Base-by-base conservation (phyloP, 1,284 basidiomycete genomes). In the Thecaphora thlaspeos region DNA sequence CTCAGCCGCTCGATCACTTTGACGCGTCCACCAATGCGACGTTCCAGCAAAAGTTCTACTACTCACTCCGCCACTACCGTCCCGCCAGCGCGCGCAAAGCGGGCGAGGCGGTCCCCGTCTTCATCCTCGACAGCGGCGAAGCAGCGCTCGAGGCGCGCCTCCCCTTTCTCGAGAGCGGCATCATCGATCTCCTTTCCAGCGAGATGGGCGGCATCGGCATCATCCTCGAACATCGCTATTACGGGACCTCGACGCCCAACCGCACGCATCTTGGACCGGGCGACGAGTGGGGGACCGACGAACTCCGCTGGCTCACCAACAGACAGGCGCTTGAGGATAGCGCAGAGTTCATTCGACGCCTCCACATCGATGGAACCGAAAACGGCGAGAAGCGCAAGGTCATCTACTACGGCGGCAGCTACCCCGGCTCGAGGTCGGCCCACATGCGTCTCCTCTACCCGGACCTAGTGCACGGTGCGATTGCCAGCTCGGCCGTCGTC, bases 361-460 rank as follows among this genome's bases (percentile, higher is more conserved):
- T 95, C 73, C 83, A 86, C 64, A 87, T 93, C 51, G 78, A 79
- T 1, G 87, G 87, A 0, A 84, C 93, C 23, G 80, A 85, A 4
- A 84, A 88, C 54, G 83, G 87, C 59, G 64, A 64, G 39, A 53
- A 65, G 30, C 48, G 66, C 32, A 69, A 60, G 44, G 94, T 92
- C 88, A 90, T 97, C 61, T 94, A 94, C 79, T 95, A 95, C 70
- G 93, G 94, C 24, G 67, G 72, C n/a, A 72, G 68, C 0, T 93
- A 97, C 73, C 91, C 93, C 7, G 94, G 94, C 45, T 93, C 91
- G 4, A 86, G 93, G 17, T 87, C 91, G 0, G 94, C 94, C 0
- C 91, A 96, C 72, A 91, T 96, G 88, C 86, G 85, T 45, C 49
- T 90, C 28, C 81, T 91, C 11, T 91, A 91, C 71, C 92, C 92